Evolutionary conservation across 2,329 filamentous ascomycete genomes (phyloP), one percentile per base, ranked within the genome.

Genomic region (Botryotinia convoluta): DNA sequence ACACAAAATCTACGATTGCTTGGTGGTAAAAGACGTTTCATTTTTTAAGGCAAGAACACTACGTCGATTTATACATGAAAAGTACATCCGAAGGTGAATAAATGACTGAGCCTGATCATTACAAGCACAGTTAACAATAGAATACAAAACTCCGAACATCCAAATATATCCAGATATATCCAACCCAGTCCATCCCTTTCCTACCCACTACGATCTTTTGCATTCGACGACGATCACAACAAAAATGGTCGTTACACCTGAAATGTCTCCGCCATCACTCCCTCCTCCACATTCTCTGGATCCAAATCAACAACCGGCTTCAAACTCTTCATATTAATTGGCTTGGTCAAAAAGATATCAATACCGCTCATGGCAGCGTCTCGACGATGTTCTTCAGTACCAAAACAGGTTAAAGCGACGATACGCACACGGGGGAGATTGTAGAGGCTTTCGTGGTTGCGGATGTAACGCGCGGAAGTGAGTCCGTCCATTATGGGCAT

Each of bases 401-500:
- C 85, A 48, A 87, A 79, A 0, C 86, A 86, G 0, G 86, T 88
- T 42, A 88, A 77, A 0, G 86, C 87, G 51, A 88, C 84, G 54
- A 88, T 84, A 0, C 82, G 84, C 0, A 84, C 82, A 0, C 82
- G 81, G 2, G 79, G 75, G 3, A 85, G 75, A 1, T 77, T 79
- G 5, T 83, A 79, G 4, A 84, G 81, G 2, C 79, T 79, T 76
- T 88, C 86, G 32, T 84, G 81, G 4, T 82, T 81, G 6, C 87
- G 83, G 26, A 88, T 87, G 54, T 80, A 80, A 6, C 82, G 81
- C 20, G 85, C 87, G 0, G 85, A 81, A 60, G 84, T 82, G 7
- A 87, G 77, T 0, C 85, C 85, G 73, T 88, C 83, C 81, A 88
- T 86, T 22, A 87, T 81, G 0, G 87, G 87, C 87, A 89, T 89